Conservation (phyloP, 371 early-diverging fungal genomes). For the Capillidium rhysosporum region DNA sequence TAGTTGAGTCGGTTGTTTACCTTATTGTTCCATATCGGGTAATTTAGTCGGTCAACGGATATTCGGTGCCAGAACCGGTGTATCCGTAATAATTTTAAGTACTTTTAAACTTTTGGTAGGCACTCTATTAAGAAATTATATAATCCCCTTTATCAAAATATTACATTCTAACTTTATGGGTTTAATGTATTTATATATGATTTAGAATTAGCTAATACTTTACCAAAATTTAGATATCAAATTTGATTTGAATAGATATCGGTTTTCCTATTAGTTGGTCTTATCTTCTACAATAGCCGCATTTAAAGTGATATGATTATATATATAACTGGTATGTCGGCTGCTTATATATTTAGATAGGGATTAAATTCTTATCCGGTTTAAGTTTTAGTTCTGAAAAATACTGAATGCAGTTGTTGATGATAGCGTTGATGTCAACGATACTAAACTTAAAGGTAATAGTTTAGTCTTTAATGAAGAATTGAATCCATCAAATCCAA, state of each 20-base stretch:
- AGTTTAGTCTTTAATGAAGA: too few relatives aligned
- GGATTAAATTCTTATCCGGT: not conserved
- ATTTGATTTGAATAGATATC: conserved; percentile 14
- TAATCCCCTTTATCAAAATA: conserved; percentile 36
- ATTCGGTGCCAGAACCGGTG: conserved; percentile 74
- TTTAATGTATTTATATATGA: conserved; percentile 67
- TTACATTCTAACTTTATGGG: conserved; percentile 63
- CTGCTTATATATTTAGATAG: not conserved
- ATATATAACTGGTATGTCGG: conserved; percentile 36
- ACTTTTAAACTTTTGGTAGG: conserved; percentile 49
- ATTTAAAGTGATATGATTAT: conserved; percentile 65
- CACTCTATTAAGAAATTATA: conserved; percentile 54
- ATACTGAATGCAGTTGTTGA: too few relatives aligned
- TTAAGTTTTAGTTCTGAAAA: too few relatives aligned
- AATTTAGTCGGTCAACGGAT: conserved; percentile 83
- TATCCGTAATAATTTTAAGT: conserved; percentile 57
- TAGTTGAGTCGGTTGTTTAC: conserved; percentile 70
- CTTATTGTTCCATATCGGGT: conserved; percentile 72
- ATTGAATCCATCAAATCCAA: too few relatives aligned
- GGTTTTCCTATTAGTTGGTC: conserved; percentile 41
- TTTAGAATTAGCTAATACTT: conserved; percentile 46
- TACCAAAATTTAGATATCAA: conserved; percentile 20
- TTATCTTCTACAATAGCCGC: conserved; percentile 42
- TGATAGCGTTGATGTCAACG: too few relatives aligned
- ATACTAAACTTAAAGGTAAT: too few relatives aligned